Evolutionary conservation across 257 asterid species (phyloP).

Genomic region (Forsythia suspensa): DNA sequence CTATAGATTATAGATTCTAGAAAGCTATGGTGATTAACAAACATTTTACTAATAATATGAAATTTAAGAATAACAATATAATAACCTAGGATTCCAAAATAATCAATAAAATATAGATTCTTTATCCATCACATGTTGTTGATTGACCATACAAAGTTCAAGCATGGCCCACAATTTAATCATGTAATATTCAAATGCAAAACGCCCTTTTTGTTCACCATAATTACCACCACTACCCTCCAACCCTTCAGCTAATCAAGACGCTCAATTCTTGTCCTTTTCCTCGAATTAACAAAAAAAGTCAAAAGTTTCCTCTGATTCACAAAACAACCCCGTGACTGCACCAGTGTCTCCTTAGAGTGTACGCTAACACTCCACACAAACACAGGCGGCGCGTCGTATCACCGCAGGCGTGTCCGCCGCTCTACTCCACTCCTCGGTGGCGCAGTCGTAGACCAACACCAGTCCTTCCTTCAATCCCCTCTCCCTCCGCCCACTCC

Average conservation of each 20-base stretch:
- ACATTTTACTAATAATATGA: no score
- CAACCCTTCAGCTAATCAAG: neutral
- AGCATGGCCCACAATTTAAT: neutral
- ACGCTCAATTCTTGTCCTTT: neutral
- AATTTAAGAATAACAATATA: no score
- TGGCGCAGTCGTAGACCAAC: conserved; percentile 55
- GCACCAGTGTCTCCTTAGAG: neutral
- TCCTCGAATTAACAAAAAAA: neutral
- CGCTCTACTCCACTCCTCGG: conserved; percentile 73
- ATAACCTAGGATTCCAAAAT: neutral
- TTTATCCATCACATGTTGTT: neutral
- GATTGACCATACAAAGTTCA: neutral
- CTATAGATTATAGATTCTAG: no score
- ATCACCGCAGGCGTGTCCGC: conserved; percentile 74
- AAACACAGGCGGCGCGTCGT: conserved; percentile 91
- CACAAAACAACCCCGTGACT: neutral
- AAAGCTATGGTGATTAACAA: no score
- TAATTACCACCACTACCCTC: neutral
- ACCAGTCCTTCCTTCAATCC: conserved; percentile 72
- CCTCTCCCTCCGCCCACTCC: conserved; percentile 70
- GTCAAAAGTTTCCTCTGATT: neutral
- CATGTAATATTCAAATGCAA: neutral
- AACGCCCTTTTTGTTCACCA: neutral
- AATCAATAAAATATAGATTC: neutral
- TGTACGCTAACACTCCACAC: conserved; percentile 59